A percentile compares a stretch with the other conserved stretches of the same genome.
Evolutionary conservation across 2,329 filamentous ascomycete species (phyloP).

Genomic region (Xylariaceae sp.): DNA sequence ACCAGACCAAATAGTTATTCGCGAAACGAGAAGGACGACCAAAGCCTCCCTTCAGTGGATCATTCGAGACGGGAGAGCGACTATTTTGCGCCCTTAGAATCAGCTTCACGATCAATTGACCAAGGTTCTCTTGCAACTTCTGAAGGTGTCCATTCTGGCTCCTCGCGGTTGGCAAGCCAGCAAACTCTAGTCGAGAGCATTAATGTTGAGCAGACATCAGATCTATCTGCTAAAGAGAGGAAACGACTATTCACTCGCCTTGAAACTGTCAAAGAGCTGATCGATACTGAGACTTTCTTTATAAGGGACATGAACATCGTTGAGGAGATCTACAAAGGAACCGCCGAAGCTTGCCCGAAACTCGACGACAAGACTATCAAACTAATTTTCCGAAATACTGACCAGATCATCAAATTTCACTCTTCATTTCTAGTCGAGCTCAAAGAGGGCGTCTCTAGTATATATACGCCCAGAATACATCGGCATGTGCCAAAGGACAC

Average conservation of each 20-base stretch:
- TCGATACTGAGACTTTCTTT: slow-evolving; percentile 91
- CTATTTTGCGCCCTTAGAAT: slow-evolving; percentile 50
- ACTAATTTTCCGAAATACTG: slow-evolving; percentile 88
- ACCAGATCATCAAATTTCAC: slow-evolving; percentile 88
- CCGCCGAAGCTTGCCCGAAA: slow-evolving; percentile 79
- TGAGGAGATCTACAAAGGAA: slow-evolving; percentile 96
- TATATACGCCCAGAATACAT: slow-evolving; percentile 71
- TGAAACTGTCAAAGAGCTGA: slow-evolving; percentile 86
- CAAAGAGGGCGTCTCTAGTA: slow-evolving; percentile 77
- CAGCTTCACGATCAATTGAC: slow-evolving; percentile 54
- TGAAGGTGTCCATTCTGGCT: slow-evolving; percentile 47
- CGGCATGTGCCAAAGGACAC: slow-evolving; percentile 50
- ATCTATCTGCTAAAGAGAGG: slow-evolving; percentile 60
- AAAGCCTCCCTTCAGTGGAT: slow-evolving; percentile 48
- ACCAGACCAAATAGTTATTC: slow-evolving; percentile 50
- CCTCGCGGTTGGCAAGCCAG: slow-evolving; percentile 46
- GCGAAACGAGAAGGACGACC: slow-evolving; percentile 50
- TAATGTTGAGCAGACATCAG: slow-evolving; percentile 35
- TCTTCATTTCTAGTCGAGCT: slow-evolving; percentile 78
- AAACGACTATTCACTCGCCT: slow-evolving; percentile 80
- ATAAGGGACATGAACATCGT: slow-evolving; percentile 96
- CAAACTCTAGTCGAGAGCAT: slow-evolving; percentile 45
- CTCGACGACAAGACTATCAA: slow-evolving; percentile 85
- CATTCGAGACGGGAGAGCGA: slow-evolving; percentile 54
- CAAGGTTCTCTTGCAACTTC: slow-evolving; percentile 52